These are phyloP conservation scores for Mycena sp. DNA, from an alignment of 1,284 basidiomycete genomes.

Conservation along the genomic window DNA sequence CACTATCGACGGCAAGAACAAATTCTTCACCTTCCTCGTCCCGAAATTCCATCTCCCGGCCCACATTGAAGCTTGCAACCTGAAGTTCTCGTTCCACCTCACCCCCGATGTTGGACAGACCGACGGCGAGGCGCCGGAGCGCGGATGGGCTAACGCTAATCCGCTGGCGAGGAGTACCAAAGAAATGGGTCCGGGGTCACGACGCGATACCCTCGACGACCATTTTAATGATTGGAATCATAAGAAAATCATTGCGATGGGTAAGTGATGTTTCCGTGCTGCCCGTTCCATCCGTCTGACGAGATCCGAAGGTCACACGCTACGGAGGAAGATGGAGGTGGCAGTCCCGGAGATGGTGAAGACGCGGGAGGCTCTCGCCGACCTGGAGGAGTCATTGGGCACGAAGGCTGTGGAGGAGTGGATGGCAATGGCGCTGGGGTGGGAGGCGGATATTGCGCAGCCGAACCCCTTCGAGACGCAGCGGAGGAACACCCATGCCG, in stretches of 20 bases:
- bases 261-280: background rate
- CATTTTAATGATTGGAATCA: constrained; percentile 43
- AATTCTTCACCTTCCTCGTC: constrained; percentile 10
- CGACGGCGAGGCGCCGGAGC: constrained; percentile 44
- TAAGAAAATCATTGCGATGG: constrained; percentile 36
- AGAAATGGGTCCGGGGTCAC: constrained; percentile 46
- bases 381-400: too few relatives aligned
- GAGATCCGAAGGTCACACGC: too few relatives aligned
- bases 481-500: too few relatives aligned
- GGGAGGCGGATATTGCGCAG: background rate
- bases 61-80: constrained; percentile 32
- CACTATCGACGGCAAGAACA: constrained; percentile 7
- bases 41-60: constrained; percentile 36
- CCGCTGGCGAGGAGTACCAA: constrained; percentile 41
- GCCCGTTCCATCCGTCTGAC: too few relatives aligned
- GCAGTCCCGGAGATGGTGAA: too few relatives aligned
- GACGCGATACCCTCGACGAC: constrained; percentile 43
- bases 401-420: too few relatives aligned
- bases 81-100: constrained; percentile 42
- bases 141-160: constrained; percentile 43
- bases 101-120: constrained; percentile 2
- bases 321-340: too few relatives aligned
- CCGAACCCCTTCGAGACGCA: too few relatives aligned
- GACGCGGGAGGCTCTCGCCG: too few relatives aligned
- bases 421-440: too few relatives aligned